phyloP scores from a whole-genome alignment of 2,329 filamentous ascomycete species.

The Verticillium nonalfalfae region DNA sequence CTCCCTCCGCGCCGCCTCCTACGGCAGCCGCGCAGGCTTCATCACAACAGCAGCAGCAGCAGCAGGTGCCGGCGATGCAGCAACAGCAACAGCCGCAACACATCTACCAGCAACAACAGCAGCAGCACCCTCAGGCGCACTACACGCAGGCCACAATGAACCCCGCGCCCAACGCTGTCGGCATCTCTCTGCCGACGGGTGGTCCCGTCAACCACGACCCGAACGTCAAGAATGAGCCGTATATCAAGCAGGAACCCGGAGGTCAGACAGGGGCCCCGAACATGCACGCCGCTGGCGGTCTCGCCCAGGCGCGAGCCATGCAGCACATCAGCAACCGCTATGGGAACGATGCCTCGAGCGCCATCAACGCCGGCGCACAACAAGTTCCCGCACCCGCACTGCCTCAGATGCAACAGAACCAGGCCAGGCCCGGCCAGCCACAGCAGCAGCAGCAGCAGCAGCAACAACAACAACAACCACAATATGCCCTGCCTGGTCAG shows the following conservation, averaged over 20 bases:
- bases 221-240: slow-evolving; percentile 36
- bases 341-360: slow-evolving; percentile 57
- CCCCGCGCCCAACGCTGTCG: slow-evolving; percentile 21
- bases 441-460: background rate
- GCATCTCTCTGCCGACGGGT: slow-evolving; percentile 15
- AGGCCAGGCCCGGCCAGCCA: slow-evolving; percentile 1
- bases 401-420: slow-evolving; percentile 18
- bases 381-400: slow-evolving; percentile 29
- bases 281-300: slow-evolving; percentile 18
- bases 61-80: background rate
- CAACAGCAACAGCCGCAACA: slow-evolving; percentile 13
- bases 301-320: slow-evolving; percentile 49
- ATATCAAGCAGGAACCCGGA: slow-evolving; percentile 42
- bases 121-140: slow-evolving; percentile 10
- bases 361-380: slow-evolving; percentile 38
- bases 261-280: slow-evolving; percentile 14
- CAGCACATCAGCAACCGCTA: slow-evolving; percentile 53
- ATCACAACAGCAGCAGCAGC: slow-evolving; percentile 6
- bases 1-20: slow-evolving; percentile 14
- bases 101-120: slow-evolving; percentile 5
- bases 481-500: slow-evolving; percentile 19
- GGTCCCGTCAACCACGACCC: slow-evolving; percentile 30
- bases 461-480: slow-evolving; percentile 11
- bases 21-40: slow-evolving; percentile 19
- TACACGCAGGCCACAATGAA: slow-evolving; percentile 28